These are phyloP conservation scores for Trebouxiophyceae sp. DNA, from an alignment of 163 green algal species.

Conservation along the genomic window DNA sequence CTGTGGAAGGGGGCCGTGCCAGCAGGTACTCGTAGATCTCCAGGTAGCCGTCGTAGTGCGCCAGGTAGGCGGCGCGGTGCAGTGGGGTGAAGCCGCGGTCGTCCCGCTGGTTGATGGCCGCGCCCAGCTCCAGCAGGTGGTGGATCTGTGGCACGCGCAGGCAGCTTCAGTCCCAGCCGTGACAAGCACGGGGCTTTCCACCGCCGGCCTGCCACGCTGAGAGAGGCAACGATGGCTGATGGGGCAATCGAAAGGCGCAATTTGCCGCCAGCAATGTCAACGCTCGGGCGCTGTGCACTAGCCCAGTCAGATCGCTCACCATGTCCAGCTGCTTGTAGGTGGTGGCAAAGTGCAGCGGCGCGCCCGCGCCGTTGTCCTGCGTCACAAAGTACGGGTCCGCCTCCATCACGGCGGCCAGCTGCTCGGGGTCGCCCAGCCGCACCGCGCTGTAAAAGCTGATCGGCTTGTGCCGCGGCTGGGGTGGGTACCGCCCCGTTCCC, in stretches of 20 bases:
- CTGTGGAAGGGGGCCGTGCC: conserved; percentile 32
- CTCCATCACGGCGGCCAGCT: conserved; percentile 75
- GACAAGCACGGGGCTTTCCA: too few relatives aligned
- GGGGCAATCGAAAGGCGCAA: too few relatives aligned
- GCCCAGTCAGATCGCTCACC: conserved; percentile 32
- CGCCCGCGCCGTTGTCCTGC: conserved; percentile 87
- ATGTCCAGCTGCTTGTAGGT: conserved; percentile 95
- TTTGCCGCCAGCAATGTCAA: too few relatives aligned
- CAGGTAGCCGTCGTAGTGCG: conserved; percentile 85
- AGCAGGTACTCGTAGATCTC: conserved; percentile 95
- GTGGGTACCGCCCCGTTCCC: conserved; percentile 58
- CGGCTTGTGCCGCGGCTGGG: conserved; percentile 60
- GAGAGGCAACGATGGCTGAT: too few relatives aligned
- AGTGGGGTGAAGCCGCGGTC: conserved; percentile 81
- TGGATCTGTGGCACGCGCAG: too few relatives aligned
- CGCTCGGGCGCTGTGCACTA: too few relatives aligned
- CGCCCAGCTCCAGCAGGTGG: conserved; percentile 70
- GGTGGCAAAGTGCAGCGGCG: conserved; percentile 85
- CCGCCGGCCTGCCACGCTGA: too few relatives aligned
- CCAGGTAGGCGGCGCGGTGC: conserved; percentile 83
- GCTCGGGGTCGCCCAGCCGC: conserved; percentile 50
- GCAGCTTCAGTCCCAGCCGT: too few relatives aligned
- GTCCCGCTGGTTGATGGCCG: conserved; percentile 86
- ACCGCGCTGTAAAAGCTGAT: conserved; percentile 80
- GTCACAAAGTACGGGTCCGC: conserved; percentile 71